A percentile compares a stretch with the other conserved stretches of the same genome.
These are phyloP conservation scores for Trichoderma guizhouense DNA, from an alignment of 2,329 filamentous ascomycete species.

Conservation along the genomic window DNA sequence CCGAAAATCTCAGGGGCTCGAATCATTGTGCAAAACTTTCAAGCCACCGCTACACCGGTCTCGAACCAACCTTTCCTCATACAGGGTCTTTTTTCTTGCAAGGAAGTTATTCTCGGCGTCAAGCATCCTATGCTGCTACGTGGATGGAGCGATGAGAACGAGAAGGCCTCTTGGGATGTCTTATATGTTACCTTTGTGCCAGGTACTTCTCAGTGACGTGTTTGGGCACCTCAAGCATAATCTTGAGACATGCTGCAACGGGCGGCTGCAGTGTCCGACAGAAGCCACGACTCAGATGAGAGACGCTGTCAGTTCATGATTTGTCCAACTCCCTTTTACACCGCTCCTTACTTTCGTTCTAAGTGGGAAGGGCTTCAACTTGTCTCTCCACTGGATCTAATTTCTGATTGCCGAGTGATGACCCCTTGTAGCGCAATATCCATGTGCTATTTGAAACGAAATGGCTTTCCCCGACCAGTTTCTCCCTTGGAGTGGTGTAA, in stretches of 20 bases:
- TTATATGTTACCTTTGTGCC: background rate
- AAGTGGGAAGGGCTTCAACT: background rate
- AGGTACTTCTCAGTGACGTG: background rate
- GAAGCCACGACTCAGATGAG: background rate
- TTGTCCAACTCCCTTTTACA: background rate
- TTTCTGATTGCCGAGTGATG: background rate
- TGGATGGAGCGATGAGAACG: background rate
- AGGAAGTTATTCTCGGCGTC: background rate
- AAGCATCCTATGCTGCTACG: background rate
- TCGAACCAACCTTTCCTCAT: background rate
- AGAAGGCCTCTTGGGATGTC: background rate
- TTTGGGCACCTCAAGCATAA: slow-evolving; percentile 1
- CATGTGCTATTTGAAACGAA: background rate
- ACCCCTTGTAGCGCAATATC: background rate
- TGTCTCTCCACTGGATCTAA: background rate
- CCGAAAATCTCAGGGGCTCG: background rate
- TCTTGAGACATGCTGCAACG: slow-evolving; percentile 16
- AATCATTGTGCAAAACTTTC: background rate
- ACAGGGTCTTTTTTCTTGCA: background rate
- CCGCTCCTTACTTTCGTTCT: background rate
- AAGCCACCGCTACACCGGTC: background rate
- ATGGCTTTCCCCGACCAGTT: background rate
- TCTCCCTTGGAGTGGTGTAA: background rate
- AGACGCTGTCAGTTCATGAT: background rate
- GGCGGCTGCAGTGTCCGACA: slow-evolving; percentile 5